Evolutionary conservation across 208 protist genomes (phyloP).

Genomic region (Tetramitus jugosus): DNA sequence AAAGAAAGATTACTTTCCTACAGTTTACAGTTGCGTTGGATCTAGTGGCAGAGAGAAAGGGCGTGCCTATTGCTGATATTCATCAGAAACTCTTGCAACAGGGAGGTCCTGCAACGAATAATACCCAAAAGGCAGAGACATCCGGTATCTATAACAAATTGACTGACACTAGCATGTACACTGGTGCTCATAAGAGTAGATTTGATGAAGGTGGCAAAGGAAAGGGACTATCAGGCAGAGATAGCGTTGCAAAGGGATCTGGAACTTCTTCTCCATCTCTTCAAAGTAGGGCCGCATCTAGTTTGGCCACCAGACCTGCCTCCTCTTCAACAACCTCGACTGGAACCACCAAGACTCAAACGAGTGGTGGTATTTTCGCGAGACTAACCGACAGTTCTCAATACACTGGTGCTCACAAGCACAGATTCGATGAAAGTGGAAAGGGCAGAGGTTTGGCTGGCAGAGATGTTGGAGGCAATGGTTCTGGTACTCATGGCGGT

Average conservation of each 20-base stretch:
- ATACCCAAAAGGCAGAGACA: neutral
- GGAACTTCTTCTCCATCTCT: neutral
- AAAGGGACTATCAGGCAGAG: slow-evolving; percentile 21
- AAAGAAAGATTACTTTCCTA: neutral
- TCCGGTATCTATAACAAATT: slow-evolving; percentile 20
- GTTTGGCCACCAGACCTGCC: neutral
- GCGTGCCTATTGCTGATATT: neutral
- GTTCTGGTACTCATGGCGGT: slow-evolving; percentile 8
- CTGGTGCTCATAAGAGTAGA: slow-evolving; percentile 21
- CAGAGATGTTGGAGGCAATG: slow-evolving; percentile 20
- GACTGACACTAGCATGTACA: slow-evolving; percentile 24
- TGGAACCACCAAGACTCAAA: neutral
- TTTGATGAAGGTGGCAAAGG: slow-evolving; percentile 22
- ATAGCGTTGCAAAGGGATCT: neutral
- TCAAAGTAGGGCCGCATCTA: neutral
- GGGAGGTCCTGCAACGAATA: neutral
- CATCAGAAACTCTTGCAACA: neutral
- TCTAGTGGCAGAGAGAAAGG: neutral
- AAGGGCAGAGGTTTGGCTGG: slow-evolving; percentile 21
- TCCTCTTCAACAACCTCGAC: too few species aligned
- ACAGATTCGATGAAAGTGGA: slow-evolving; percentile 21
- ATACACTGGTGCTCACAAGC: slow-evolving; percentile 26
- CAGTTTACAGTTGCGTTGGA: neutral
- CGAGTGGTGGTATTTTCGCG: slow-evolving; percentile 20
- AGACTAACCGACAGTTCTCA: slow-evolving; percentile 22